phyloP scores from a whole-genome alignment of 441 rosid species.

The Populus hybrid region DNA sequence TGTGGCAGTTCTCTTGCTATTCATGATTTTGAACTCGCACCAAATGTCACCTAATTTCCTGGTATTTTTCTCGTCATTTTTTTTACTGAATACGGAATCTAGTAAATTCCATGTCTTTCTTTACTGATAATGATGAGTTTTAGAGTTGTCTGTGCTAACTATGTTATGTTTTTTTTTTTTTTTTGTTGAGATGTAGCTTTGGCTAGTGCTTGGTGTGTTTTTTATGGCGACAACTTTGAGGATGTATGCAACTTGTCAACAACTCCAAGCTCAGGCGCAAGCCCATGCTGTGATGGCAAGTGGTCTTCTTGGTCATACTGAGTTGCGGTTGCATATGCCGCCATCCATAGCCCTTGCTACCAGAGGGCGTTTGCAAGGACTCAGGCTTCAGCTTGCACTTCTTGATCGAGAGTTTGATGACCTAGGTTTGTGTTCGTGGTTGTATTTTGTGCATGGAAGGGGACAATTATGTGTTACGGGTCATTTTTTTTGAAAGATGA shows the following conservation, averaged over 20 bases:
- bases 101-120: background rate
- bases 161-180: background rate
- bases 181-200: slow-evolving; percentile 44
- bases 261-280: slow-evolving; percentile 91
- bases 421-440: slow-evolving; percentile 41
- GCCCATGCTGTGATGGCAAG: slow-evolving; percentile 76
- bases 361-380: slow-evolving; percentile 89
- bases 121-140: background rate
- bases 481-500: background rate
- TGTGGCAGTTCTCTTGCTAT: slow-evolving; percentile 64
- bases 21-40: slow-evolving; percentile 86
- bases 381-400: slow-evolving; percentile 85
- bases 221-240: slow-evolving; percentile 77
- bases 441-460: background rate
- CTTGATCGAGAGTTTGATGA: slow-evolving; percentile 87
- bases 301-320: slow-evolving; percentile 80
- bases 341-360: slow-evolving; percentile 79
- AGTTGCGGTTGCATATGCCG: slow-evolving; percentile 78
- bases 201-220: slow-evolving; percentile 91
- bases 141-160: slow-evolving; percentile 1
- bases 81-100: background rate
- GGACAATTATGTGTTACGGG: background rate
- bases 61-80: slow-evolving; percentile 34
- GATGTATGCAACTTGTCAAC: slow-evolving; percentile 94
- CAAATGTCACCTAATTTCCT: slow-evolving; percentile 90